A percentile compares a stretch with the other conserved stretches of the same genome.
These are phyloP conservation scores for Eremomyces bilateralis DNA, from an alignment of 495 filamentous ascomycete species.

Conservation along the genomic window DNA sequence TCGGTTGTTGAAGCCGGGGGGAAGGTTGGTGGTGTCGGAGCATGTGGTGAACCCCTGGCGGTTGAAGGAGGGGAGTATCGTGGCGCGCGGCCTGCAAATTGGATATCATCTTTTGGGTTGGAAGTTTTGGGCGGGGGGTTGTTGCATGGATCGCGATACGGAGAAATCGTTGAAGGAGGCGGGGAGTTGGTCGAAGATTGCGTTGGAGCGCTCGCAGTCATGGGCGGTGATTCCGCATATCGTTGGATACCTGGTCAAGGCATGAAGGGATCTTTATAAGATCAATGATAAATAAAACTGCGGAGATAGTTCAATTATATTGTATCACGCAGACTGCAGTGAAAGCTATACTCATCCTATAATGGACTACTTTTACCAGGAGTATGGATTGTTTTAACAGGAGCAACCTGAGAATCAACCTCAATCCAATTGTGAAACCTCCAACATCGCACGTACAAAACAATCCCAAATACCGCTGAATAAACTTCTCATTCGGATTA, in stretches of 20 bases:
- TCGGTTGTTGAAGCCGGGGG: constrained; percentile 20
- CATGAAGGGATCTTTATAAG: no score
- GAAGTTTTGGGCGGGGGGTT: constrained; percentile 17
- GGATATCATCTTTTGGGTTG: constrained; percentile 14
- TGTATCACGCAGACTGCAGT: no score
- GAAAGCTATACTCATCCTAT: no score
- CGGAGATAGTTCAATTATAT: no score
- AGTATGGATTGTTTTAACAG: no score
- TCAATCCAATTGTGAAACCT: no score
- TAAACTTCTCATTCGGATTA: no score
- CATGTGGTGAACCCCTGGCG: constrained; percentile 18
- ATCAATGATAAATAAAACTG: no score
- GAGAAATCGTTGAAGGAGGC: constrained; percentile 8
- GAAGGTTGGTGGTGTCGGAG: constrained; percentile 20
- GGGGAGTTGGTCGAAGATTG: constrained; percentile 10
- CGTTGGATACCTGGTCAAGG: constrained; percentile 11
- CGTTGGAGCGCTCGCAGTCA: constrained; percentile 8
- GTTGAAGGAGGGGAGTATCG: constrained; percentile 6
- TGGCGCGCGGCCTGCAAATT: constrained; percentile 10
- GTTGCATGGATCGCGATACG: constrained; percentile 16
- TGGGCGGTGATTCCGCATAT: constrained; percentile 10
- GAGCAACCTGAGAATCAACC: no score
- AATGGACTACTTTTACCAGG: no score
- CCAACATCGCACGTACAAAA: no score
- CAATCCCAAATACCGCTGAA: no score